Evolutionary conservation across 805 yeast genomes (phyloP).

Genomic region (Candida sphagnicola): DNA sequence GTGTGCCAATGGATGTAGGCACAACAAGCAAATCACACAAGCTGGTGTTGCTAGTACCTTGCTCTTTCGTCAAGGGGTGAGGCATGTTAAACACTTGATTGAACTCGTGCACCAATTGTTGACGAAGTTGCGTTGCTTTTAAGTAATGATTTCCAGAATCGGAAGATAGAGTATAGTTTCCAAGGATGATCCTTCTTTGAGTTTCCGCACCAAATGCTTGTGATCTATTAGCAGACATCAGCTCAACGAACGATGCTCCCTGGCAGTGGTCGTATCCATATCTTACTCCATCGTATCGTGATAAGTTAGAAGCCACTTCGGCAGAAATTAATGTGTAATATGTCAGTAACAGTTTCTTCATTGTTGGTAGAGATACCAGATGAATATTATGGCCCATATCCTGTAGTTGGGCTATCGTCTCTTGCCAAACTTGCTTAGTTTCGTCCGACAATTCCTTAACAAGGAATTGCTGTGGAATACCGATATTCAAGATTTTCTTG

Average conservation of each 20-base stretch:
- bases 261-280: constrained; percentile 57
- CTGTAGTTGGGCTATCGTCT: constrained; percentile 41
- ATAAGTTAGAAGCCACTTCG: constrained; percentile 89
- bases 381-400: constrained; percentile 49
- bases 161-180: constrained; percentile 81
- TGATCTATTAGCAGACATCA: constrained; percentile 49
- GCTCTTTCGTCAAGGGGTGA: constrained; percentile 39
- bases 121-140: constrained; percentile 69
- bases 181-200: constrained; percentile 74
- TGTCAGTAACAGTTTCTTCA: constrained; percentile 65
- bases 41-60: constrained; percentile 20
- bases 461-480: constrained; percentile 68
- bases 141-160: constrained; percentile 71
- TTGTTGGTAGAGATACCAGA: constrained; percentile 67
- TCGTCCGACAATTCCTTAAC: constrained; percentile 49
- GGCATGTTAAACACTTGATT: constrained; percentile 54
- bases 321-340: constrained; percentile 89
- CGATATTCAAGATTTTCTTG: constrained; percentile 45
- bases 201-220: constrained; percentile 79
- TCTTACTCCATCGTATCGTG: constrained; percentile 87
- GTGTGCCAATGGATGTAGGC: constrained; percentile 63
- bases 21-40: constrained; percentile 63
- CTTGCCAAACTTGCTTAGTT: constrained; percentile 46
- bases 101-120: constrained; percentile 59
- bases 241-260: constrained; percentile 7